A percentile compares a stretch with the other conserved stretches of the same genome.
Evolutionary conservation across 2,329 filamentous ascomycete species (phyloP).

Genomic region (Ophiocordyceps unilateralis): DNA sequence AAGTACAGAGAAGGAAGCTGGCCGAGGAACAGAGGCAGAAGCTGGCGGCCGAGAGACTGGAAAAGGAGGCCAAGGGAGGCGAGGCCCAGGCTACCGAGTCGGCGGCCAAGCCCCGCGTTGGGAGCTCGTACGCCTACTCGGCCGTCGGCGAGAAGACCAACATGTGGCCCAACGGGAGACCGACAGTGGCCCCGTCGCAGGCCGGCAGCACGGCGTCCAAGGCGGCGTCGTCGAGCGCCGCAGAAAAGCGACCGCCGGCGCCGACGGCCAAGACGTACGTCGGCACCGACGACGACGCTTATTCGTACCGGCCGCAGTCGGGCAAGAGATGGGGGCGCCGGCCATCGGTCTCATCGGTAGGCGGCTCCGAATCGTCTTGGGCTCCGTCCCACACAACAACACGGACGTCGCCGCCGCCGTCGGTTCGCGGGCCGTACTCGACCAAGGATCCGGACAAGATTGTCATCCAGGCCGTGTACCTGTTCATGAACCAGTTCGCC

Average conservation of each 20-base stretch:
- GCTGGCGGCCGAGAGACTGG: constrained; percentile 2
- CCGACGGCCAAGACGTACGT: constrained; percentile 40
- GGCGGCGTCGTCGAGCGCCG: constrained; percentile 12
- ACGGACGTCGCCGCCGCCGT: constrained; percentile 68
- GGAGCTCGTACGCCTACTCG: constrained; percentile 43
- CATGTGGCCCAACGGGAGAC: constrained; percentile 50
- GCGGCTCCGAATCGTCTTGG: constrained; percentile 68
- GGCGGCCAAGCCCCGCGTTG: constrained; percentile 18
- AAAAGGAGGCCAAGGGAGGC: constrained; percentile 11
- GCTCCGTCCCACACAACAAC: constrained; percentile 71
- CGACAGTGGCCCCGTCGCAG: constrained; percentile 16
- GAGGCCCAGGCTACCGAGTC: constrained; percentile 14
- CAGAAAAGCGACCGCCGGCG: constrained; percentile 21
- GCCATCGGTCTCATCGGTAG: constrained; percentile 51
- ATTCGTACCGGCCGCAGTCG: constrained; percentile 47
- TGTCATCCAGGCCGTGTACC: constrained; percentile 81
- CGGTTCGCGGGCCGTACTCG: constrained; percentile 59
- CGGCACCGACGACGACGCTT: constrained; percentile 45
- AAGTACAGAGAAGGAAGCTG: constrained; percentile 16
- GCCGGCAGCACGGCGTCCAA: constrained; percentile 13
- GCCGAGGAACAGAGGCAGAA: constrained; percentile 18
- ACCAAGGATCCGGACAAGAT: constrained; percentile 94
- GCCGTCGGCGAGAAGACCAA: constrained; percentile 52
- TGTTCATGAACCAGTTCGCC: constrained; percentile 78
- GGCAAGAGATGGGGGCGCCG: constrained; percentile 34